Evolutionary conservation across 352 stramenopile species (phyloP).

Genomic region (Pythium rishiriense): DNA sequence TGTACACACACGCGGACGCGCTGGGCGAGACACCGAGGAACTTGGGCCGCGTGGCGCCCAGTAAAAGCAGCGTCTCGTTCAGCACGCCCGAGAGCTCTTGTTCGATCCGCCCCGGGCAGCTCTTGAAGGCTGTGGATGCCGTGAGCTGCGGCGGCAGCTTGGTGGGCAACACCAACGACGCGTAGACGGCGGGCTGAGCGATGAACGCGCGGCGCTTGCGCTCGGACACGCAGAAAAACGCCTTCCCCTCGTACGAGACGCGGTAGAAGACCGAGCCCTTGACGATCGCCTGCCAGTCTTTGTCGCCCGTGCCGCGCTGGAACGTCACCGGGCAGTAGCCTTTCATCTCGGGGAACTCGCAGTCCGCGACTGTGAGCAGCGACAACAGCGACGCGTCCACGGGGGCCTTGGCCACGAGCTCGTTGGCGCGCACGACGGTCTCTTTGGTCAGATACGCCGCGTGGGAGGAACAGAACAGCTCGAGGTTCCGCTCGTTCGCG

Average conservation of each 20-base stretch:
- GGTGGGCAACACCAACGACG: conserved; percentile 46
- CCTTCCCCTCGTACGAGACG: conserved; percentile 53
- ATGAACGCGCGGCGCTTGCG: conserved; percentile 46
- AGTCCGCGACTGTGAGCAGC: conserved; percentile 59
- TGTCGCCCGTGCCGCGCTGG: conserved; percentile 31
- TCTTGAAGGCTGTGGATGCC: conserved; percentile 35
- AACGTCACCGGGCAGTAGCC: conserved; percentile 79
- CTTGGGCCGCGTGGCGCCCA: conserved; percentile 61
- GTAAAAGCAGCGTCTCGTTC: conserved; percentile 56
- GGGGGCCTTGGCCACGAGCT: conserved; percentile 38
- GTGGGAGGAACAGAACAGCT: conserved; percentile 35
- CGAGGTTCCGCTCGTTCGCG: conserved; percentile 33
- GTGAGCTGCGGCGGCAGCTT: conserved; percentile 65
- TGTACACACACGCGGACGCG: conserved; percentile 52
- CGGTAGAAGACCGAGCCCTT: conserved; percentile 66
- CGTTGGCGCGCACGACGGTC: conserved; percentile 29
- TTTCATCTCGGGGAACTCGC: conserved; percentile 70
- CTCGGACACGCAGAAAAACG: conserved; percentile 65
- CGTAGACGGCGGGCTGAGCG: conserved; percentile 41
- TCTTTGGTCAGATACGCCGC: conserved; percentile 41
- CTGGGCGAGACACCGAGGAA: conserved; percentile 41
- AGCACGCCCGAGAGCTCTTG: conserved; percentile 60
- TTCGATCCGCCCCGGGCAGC: conserved; percentile 57
- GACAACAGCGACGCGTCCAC: conserved; percentile 67
- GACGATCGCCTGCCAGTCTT: conserved; percentile 47